These are phyloP conservation scores for Tolypocladium inflatum DNA, from an alignment of 2,329 filamentous ascomycete genomes.

Conservation along the genomic window DNA sequence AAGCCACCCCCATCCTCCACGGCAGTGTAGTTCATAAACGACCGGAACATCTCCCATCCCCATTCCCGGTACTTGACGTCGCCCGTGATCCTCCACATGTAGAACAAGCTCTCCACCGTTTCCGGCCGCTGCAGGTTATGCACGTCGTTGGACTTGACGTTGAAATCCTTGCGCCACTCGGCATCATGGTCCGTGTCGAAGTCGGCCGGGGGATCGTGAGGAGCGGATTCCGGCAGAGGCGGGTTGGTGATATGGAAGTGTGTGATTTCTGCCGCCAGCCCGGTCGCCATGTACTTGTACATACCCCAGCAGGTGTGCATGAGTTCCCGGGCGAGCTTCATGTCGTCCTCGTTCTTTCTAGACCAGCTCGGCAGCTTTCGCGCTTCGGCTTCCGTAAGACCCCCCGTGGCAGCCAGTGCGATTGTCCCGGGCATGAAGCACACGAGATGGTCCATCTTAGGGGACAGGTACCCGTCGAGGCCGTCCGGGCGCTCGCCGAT, in stretches of 20 bases:
- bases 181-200: constrained; percentile 45
- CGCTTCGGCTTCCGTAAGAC: constrained; percentile 65
- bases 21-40: constrained; percentile 77
- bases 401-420: constrained; percentile 76
- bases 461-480: constrained; percentile 52
- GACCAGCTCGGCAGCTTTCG: constrained; percentile 65
- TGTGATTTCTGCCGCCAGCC: constrained; percentile 88
- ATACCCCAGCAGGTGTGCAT: constrained; percentile 98
- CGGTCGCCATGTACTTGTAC: constrained; percentile 84
- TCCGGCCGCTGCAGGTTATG: constrained; percentile 95
- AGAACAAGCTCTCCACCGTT: constrained; percentile 91
- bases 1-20: constrained; percentile 73
- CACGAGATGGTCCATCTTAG: constrained; percentile 97
- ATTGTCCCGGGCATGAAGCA: constrained; percentile 98
- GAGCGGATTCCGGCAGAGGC: constrained; percentile 47
- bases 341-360: constrained; percentile 73
- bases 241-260: constrained; percentile 73
- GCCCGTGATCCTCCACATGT: constrained; percentile 97
- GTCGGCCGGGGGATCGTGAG: constrained; percentile 35
- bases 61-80: constrained; percentile 84
- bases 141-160: constrained; percentile 69
- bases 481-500: constrained; percentile 78
- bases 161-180: constrained; percentile 67
- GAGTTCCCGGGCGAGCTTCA: constrained; percentile 77
- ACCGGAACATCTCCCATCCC: constrained; percentile 98